Base-by-base conservation (phyloP, 768 basidiomycete genomes). In the Tulasnella sp. region DNA sequence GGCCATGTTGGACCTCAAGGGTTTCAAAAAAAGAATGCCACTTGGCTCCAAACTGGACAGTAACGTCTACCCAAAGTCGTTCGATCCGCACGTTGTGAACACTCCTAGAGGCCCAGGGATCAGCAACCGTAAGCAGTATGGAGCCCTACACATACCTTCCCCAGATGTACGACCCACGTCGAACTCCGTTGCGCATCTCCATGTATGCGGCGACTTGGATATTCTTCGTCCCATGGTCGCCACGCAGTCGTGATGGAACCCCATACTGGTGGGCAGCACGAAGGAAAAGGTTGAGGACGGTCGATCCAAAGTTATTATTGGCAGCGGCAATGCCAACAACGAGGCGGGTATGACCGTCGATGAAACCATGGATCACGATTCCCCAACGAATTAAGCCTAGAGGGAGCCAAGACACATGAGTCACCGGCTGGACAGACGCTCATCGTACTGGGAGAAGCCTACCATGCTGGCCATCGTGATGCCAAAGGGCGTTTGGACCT, bases 201-300 rank as follows among this genome's bases (percentile, higher is more conserved):
- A 84, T 84, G 46, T 44, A 79, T 5, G 31, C 50, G 31, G 82
- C 84, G 22, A 84, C 84, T 5, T 60, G 42, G 34, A 82, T 24
- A 48, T 84, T 84, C 78, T 84, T 82, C 24, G 58, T 76, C 28
- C 64, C 76, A 40, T 75, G 50, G 79, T 42, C 83, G 85, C 87
- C 3, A 81, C 85, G 37, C 1, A 84, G 72, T 0, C 83, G 46
- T 5, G 80, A 81, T 5, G 87, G 87, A 14, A 85, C 74, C 9
- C 87, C 87, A 82, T 85, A 85, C 0, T 42, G 72, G 8, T 75
- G 40, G 20, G 82, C 79, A 20, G 83, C 81, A 14, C 82, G 80
- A 0, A 81, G 42, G 80, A 89, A 89, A 0, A 89, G 80, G 6
- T 84, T 72, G 16, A 88, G 84, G 5, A 89, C 87, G 22, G 72